Conservation (phyloP, 345 rosid species). For the Lepidium didymum region DNA sequence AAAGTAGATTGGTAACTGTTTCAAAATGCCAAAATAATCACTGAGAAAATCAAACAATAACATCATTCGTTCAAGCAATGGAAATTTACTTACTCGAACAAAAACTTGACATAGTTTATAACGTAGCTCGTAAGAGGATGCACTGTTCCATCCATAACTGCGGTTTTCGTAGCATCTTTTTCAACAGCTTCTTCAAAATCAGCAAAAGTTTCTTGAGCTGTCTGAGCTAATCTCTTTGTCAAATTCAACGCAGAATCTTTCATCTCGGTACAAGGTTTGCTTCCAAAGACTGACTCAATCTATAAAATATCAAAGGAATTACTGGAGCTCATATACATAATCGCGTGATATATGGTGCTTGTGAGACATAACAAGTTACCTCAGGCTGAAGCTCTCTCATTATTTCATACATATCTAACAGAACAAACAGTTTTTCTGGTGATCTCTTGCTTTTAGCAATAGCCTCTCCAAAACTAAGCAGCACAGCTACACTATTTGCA, state of each 20-base stretch:
- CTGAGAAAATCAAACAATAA: not conserved
- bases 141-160: slow-evolving; percentile 95
- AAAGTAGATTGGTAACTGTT: slow-evolving; percentile 76
- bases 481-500: slow-evolving; percentile 60
- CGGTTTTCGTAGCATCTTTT: slow-evolving; percentile 94
- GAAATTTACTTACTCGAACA: slow-evolving; percentile 68
- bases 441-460: slow-evolving; percentile 98
- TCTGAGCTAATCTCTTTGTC: slow-evolving; percentile 78
- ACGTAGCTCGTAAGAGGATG: slow-evolving; percentile 98
- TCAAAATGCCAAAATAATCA: not conserved
- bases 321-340: not conserved
- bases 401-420: slow-evolving; percentile 95
- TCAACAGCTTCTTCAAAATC: slow-evolving; percentile 98
- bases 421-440: slow-evolving; percentile 86
- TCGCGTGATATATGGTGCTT: not conserved
- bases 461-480: slow-evolving; percentile 96
- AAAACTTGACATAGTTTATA: slow-evolving; percentile 88
- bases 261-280: slow-evolving; percentile 69
- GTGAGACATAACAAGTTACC: slow-evolving; percentile 41
- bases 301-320: slow-evolving; percentile 7
- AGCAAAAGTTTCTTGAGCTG: slow-evolving; percentile 87
- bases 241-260: slow-evolving; percentile 60
- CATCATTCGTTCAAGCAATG: not conserved
- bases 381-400: slow-evolving; percentile 92
- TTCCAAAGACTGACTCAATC: slow-evolving; percentile 62